Evolutionary conservation across 2,329 filamentous ascomycete species (phyloP), one percentile per base, ranked within the genome.

Genomic region (Exophiala sp.): DNA sequence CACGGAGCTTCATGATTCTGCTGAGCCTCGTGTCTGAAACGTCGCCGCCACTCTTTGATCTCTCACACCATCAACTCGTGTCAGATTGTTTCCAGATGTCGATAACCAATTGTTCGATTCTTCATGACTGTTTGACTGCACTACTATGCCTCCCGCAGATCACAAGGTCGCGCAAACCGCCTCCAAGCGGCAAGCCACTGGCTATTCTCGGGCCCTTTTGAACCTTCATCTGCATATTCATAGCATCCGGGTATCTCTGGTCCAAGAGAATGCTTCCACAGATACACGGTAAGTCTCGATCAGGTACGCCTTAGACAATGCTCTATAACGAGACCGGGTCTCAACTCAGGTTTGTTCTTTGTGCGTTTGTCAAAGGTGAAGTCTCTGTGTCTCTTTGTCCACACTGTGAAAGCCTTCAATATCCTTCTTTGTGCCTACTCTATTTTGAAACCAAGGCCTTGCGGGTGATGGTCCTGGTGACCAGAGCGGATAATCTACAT

Each of bases 161-260:
- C 50, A 45, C 42, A 24, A 52, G 50, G 52, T 61, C 50, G 40
- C 50, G 53, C 39, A 46, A 47, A 24, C 20, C 52, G 29, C 41
- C 33, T 4, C 29, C 33, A 29, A 40, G 49, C 57, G 54, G 48
- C 46, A 60, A 61, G 47, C 49, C 51, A 63, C 59, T 62, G 61
- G 61, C 57, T 59, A 49, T 60, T 34, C 54, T 58, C 54, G 46
- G 39, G 50, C 42, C 55, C 38, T 53, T 54, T 50, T 50, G 35
- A 38, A 47, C 20, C 16, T 41, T 36, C 38, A 24, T 36, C 47
- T 50, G 52, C 32, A 54, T 44, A 47, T 43, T 50, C 50, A 48
- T 35, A 49, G 20, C 36, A n/a, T 20, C 40, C 52, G 49, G 52
- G 41, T 55, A 46, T 34, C 34, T 50, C 48, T 50, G 43, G 43